Percentiles rank a stretch among this genome's conserved stretches.
phyloP scores from a whole-genome alignment of 345 rosid species.

The Balakata baccata region DNA sequence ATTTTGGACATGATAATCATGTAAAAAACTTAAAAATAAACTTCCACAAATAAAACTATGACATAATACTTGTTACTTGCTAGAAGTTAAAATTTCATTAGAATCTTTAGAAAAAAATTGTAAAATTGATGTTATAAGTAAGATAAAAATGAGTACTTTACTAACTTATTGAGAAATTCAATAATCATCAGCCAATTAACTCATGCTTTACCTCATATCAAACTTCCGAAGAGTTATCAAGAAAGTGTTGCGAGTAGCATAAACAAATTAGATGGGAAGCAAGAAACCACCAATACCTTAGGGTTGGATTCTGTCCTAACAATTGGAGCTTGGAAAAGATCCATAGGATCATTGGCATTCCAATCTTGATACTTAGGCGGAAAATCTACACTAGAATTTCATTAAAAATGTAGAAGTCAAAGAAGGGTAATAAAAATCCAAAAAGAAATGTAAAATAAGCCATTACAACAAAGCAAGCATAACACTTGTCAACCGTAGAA shows the following conservation, averaged over 20 bases:
- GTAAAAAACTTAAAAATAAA: background rate
- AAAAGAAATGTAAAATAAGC: conserved; percentile 12
- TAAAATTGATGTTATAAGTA: background rate
- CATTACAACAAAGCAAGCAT: background rate
- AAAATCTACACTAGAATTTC: conserved; percentile 81
- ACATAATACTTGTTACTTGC: background rate
- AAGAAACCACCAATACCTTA: conserved; percentile 43
- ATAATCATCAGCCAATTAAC: background rate
- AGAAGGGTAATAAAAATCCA: background rate
- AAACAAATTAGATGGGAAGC: conserved; percentile 4
- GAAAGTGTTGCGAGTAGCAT: background rate
- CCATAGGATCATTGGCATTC: conserved; percentile 58
- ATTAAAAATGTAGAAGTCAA: conserved; percentile 1
- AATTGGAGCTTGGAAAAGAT: conserved; percentile 77
- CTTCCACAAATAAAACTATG: background rate
- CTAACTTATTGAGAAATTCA: background rate
- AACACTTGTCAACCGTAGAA: background rate
- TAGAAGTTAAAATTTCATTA: too few relatives aligned
- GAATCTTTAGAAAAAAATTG: background rate
- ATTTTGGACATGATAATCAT: background rate
- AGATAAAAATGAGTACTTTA: background rate
- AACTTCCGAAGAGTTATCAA: conserved; percentile 2
- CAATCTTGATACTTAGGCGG: conserved; percentile 79
- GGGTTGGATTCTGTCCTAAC: conserved; percentile 73
- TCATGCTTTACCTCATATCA: background rate